Base-by-base conservation (phyloP, 768 basidiomycete species). In the Mycena rebaudengoi region DNA sequence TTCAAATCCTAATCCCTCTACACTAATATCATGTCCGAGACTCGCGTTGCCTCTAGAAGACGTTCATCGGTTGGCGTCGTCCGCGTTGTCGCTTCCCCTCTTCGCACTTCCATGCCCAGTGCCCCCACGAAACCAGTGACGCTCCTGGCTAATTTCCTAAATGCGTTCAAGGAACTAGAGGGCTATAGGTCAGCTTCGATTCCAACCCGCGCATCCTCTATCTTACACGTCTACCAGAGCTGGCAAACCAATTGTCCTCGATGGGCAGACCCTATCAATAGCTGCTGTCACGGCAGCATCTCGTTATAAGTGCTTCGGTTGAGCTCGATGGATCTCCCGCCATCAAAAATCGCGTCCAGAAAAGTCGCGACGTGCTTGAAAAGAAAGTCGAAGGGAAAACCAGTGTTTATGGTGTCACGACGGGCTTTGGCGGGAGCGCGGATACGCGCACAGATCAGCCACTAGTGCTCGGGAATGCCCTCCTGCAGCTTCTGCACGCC, bases 401-500 rank as follows among this genome's bases (percentile, higher is more conserved):
- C 52, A 91, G 90, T 66, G 83, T 96, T 20, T 96, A 96, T 68
- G 94, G 94, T 23, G 90, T 95, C 40, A 91, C 91, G 3, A 87
- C 84, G 33, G 94, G 94, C 45, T 96, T 93, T 70, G 94, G 94
- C 39, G 94, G 93, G n/a, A 91, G 89, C 69, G 94, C 94, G 12
- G 91, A 94, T 73, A 95, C 93, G 1, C 86, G 94, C 21, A 95
- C 94, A 0, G 85, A 89, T 66, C 80, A 92, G 53, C 88, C 92
- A 21, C 73, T 91, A 62, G 79, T 88, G 11, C 88, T 96, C 26
- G 93, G 91, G 21, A 85, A 88, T 65, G 90, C 91, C n/a, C 85
- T 95, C n/a, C 82, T 95, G 26, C 93, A 95, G 72, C 91, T 93
- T 70, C 91, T 94, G 71, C 91, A 94, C 62, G 79, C 80, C 53